Evolutionary conservation across 208 protist species (phyloP), one percentile per base, ranked within the genome.

Genomic region (Crithidia sp.): DNA sequence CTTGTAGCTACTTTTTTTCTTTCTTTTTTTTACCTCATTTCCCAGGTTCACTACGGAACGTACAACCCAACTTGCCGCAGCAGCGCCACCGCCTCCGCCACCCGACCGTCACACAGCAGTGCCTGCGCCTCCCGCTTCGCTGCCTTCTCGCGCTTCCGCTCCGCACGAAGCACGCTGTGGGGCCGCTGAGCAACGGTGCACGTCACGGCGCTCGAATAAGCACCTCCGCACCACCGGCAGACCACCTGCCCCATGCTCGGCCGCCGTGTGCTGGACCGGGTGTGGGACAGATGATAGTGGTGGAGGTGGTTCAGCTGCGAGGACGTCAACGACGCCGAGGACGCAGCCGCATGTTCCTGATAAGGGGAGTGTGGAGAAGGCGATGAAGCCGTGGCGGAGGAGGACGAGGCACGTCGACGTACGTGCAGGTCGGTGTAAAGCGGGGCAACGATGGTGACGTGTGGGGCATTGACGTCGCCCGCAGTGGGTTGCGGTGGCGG

Each of bases 101-200:
- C 57, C 28, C 66, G 76, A 17, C 83, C 85, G 17, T 61, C 76
- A 3, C 73, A 65, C 58, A 90, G 71, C 39, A 90, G 71, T 37
- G n/a, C 41, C 63, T 89, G 83, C 36, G 83, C 85, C 39, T 41
- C 60, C 45, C 86, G 86, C 67, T 89, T 89, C 39, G 75, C 67
- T 36, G 19, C 10, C 72, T 93, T 91, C 61, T 93, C 83, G 4
- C 47, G 39, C 55, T 76, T 76, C 9, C 87, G 76, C 55, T 76
- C 74, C 52, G 67, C 67, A 7, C 77, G 82, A 43, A 92, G 72
- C 4, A 64, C 61, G 2, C 14, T 19, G 70, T 92, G 87, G 5
- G 59, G 39, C 28, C 81, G 69, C 4, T 36, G 45, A 7, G 62
- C 83, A 0, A 85, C 68, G 0, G 58, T 52, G 74, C 84, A 92